A percentile compares a stretch with the other conserved stretches of the same genome.
Evolutionary conservation across 2,329 filamentous ascomycete genomes (phyloP).

Genomic region (Aspergillus ruber): DNA sequence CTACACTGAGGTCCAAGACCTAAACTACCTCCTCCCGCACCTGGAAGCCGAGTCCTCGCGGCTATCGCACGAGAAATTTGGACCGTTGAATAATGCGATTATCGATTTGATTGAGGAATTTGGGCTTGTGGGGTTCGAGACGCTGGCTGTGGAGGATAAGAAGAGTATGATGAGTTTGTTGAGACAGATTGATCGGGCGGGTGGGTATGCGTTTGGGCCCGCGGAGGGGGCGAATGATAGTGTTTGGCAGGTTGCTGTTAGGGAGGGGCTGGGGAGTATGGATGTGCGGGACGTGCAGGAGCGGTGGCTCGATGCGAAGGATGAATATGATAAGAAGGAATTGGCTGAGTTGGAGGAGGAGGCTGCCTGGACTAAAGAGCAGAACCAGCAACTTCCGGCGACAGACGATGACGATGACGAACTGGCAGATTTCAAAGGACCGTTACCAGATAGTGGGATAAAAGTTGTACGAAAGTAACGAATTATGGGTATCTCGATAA

Average conservation of each 20-base stretch:
- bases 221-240: slow-evolving; percentile 91
- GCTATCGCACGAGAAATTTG: slow-evolving; percentile 67
- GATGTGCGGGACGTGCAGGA: slow-evolving; percentile 89
- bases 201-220: slow-evolving; percentile 86
- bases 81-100: slow-evolving; percentile 77
- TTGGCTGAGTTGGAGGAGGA: slow-evolving; percentile 68
- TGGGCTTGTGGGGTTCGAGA: slow-evolving; percentile 83
- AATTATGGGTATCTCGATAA: slow-evolving; percentile 23
- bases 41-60: slow-evolving; percentile 72
- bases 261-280: slow-evolving; percentile 61
- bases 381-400: slow-evolving; percentile 22
- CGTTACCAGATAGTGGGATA: slow-evolving; percentile 57
- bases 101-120: slow-evolving; percentile 84
- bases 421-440: slow-evolving; percentile 24
- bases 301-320: slow-evolving; percentile 86
- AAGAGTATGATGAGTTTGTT: slow-evolving; percentile 92
- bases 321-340: slow-evolving; percentile 78
- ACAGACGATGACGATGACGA: slow-evolving; percentile 33
- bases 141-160: slow-evolving; percentile 92
- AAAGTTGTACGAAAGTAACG: slow-evolving; percentile 60
- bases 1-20: slow-evolving; percentile 94
- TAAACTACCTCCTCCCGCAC: slow-evolving; percentile 73
- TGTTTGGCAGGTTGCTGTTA: slow-evolving; percentile 95
- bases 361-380: slow-evolving; percentile 45
- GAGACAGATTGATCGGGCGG: slow-evolving; percentile 81